Percentiles rank a stretch among this genome's conserved stretches.
Evolutionary conservation across 2,329 filamentous ascomycete genomes (phyloP).

Genomic region (Sclerotiophoma versabilis): DNA sequence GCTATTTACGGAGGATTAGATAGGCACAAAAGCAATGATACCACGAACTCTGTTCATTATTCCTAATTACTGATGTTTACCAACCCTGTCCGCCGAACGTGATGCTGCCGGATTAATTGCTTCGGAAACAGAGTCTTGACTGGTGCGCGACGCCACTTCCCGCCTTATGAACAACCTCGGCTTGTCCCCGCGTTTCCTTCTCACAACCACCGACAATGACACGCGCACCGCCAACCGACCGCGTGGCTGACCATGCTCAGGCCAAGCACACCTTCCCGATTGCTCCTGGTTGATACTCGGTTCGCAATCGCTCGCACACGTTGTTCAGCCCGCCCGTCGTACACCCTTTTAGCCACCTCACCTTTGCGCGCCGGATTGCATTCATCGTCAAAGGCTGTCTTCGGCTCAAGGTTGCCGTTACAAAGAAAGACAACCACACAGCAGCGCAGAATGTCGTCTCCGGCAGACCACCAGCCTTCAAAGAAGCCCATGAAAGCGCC

Average conservation of each 20-base stretch:
- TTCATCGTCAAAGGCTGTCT: not conserved
- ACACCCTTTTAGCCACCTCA: not conserved
- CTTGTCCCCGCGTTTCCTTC: conserved; percentile 37
- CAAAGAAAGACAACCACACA: not conserved
- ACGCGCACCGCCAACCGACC: conserved; percentile 19
- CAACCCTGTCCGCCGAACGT: not conserved
- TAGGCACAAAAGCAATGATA: conserved; percentile 49
- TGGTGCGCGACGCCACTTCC: not conserved
- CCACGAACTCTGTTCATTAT: conserved; percentile 33
- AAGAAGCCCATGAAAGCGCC: conserved; percentile 47
- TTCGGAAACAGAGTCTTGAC: not conserved
- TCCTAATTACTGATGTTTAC: not conserved
- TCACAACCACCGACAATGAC: conserved; percentile 27
- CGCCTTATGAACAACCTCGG: conserved; percentile 38
- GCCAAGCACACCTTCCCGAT: conserved; percentile 14
- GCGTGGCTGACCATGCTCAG: conserved; percentile 38
- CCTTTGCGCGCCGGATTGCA: not conserved
- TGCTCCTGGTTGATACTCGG: conserved; percentile 19
- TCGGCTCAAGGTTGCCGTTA: not conserved
- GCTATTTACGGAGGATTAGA: conserved; percentile 27
- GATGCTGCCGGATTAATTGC: conserved; percentile 10
- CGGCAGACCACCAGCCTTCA: conserved; percentile 40
- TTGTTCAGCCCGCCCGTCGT: not conserved
- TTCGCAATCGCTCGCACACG: not conserved
- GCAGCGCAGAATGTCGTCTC: conserved; percentile 40